Conservation (phyloP, 352 stramenopile genomes). For the Phytopythium helicoides region DNA sequence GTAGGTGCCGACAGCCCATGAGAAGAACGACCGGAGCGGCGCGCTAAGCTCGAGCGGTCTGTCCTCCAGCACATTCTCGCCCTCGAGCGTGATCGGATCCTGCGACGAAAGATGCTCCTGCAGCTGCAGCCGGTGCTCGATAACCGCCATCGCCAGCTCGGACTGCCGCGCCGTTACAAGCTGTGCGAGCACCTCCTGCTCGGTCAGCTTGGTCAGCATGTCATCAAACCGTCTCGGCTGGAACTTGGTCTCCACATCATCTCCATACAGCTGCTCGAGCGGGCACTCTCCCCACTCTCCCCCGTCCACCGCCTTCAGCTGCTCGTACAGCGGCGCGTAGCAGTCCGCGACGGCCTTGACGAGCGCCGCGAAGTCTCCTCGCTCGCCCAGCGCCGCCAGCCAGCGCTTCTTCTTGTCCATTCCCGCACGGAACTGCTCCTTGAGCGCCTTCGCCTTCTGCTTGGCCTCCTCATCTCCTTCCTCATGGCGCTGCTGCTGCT, state of each 20-base stretch:
- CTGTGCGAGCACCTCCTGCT: slow-evolving; percentile 58
- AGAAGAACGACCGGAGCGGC: slow-evolving; percentile 68
- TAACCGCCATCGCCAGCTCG: slow-evolving; percentile 37
- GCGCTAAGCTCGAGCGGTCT: slow-evolving; percentile 29
- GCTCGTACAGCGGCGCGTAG: slow-evolving; percentile 56
- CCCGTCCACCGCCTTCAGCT: slow-evolving; percentile 17
- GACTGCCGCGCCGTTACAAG: slow-evolving; percentile 36
- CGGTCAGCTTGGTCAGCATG: slow-evolving; percentile 52
- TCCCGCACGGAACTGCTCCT: slow-evolving; percentile 40
- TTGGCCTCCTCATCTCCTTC: slow-evolving; percentile 21
- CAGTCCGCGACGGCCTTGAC: slow-evolving; percentile 56
- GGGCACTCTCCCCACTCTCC: slow-evolving; percentile 15
- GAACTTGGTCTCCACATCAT: slow-evolving; percentile 39
- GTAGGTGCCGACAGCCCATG: slow-evolving; percentile 55
- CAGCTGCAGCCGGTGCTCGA: slow-evolving; percentile 50
- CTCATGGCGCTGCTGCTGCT: slow-evolving; percentile 9
- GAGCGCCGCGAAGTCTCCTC: slow-evolving; percentile 32
- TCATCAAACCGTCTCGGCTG: slow-evolving; percentile 57
- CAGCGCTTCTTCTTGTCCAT: slow-evolving; percentile 68
- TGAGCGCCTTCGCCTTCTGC: slow-evolving; percentile 23
- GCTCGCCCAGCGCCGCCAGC: slow-evolving; percentile 46
- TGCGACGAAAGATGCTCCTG: slow-evolving; percentile 23
- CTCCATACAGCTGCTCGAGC: not conserved
- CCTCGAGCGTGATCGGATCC: slow-evolving; percentile 18
- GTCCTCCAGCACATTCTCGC: slow-evolving; percentile 34